A percentile compares a stretch with the other conserved stretches of the same genome.
phyloP scores from a whole-genome alignment of 2,329 filamentous ascomycete species.

The Botryotinia calthae region DNA sequence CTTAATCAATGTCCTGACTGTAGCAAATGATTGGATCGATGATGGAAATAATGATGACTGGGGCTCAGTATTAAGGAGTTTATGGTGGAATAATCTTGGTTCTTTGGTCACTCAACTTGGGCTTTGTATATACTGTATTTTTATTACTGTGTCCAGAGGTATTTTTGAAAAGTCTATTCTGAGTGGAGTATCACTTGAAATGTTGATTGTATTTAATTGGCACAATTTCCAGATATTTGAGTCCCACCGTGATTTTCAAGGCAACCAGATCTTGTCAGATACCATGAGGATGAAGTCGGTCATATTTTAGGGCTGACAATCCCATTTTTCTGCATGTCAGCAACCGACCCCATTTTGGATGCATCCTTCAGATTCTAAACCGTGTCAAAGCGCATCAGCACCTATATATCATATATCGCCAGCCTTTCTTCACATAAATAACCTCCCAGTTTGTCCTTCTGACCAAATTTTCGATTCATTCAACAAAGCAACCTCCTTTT shows the following conservation, averaged over 20 bases:
- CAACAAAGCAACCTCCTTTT: not conserved
- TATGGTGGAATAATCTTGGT: not conserved
- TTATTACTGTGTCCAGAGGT: not conserved
- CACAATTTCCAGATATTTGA: too few relatives aligned
- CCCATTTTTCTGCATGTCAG: not conserved
- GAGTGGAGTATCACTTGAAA: not conserved
- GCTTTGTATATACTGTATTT: not conserved
- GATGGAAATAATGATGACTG: not conserved
- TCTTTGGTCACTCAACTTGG: not conserved
- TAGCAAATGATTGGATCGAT: not conserved
- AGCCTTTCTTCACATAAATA: not conserved
- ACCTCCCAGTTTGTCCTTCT: not conserved
- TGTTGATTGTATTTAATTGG: not conserved
- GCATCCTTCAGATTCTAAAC: not conserved
- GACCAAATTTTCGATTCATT: too few relatives aligned
- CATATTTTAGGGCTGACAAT: not conserved
- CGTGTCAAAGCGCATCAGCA: not conserved
- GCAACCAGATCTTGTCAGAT: not conserved
- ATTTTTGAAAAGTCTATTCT: too few relatives aligned
- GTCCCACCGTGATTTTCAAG: too few relatives aligned
- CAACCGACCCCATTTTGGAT: not conserved
- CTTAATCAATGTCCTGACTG: slow-evolving; percentile 14
- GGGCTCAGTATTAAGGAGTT: not conserved
- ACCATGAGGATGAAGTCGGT: not conserved
- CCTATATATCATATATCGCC: not conserved